Evolutionary conservation across 768 basidiomycete genomes (phyloP), one percentile per base, ranked within the genome.

Genomic region (Leccinum uliginosum): DNA sequence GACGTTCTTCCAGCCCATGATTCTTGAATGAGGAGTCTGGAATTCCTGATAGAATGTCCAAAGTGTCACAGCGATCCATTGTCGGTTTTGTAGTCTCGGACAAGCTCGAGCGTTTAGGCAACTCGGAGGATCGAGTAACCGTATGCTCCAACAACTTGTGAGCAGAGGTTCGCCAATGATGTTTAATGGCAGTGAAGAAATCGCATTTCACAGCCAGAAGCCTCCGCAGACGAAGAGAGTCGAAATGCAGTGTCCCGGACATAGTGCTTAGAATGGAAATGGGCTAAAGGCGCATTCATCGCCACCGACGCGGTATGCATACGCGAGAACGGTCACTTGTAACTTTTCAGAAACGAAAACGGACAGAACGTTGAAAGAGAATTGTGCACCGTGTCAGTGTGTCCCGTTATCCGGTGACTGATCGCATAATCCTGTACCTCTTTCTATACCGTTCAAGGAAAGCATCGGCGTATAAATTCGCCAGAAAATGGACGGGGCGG

Each of bases 1-100:
- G 73, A 88, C 78, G 75, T 86, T 85, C 70, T 76, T 85, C 84
- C 84, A 86, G 69, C 65, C 72, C 74, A 73, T 76, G 21, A 38
- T 64, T 17, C 56, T 56, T 59, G 54, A 34, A 43, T 60, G 62
- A 63, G 51, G 50, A 62, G 32, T 62, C 66, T 65, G 59, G 64
- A 69, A 73, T 65, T 60, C 61, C 66, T 65, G 67, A 54, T 62
- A 53, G 62, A 67, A 65, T 67, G 58, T 63, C 66, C 54, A 52
- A 56, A 34, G 26, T 55, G 52, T 46, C 46, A 46, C 40, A 35
- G 55, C 62, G 58, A 56, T 27, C 55, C 70, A 72, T 68, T 60
- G 60, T 72, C 60, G 67, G 65, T 73, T 72, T 71, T 72, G 71
- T 72, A 72, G 70, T 62, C 63, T 60, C 59, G 48, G 57, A 59